phyloP scores from a whole-genome alignment of 257 asterid genomes.

The Solanum clarkiae region DNA sequence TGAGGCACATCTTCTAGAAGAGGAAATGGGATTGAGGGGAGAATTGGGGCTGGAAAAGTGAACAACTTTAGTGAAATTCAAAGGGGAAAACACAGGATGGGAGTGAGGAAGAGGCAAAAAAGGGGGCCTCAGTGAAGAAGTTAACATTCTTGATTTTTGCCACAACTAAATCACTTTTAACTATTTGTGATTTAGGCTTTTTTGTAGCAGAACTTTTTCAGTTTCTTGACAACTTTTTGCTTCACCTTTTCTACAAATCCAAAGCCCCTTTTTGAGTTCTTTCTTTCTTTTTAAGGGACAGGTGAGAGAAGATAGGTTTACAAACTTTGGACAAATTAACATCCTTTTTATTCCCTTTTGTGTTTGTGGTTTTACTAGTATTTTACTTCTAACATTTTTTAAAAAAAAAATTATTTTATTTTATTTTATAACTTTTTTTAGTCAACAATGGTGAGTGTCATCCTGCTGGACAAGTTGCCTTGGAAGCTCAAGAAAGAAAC shows the following conservation, averaged over 20 bases:
- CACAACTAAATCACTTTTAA: not conserved
- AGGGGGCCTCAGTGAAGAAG: conserved; percentile 21
- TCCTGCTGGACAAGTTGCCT: not conserved
- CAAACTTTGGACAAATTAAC: conserved; percentile 6
- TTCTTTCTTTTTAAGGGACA: not conserved
- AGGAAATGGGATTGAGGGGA: conserved; percentile 2
- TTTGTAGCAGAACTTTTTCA: not conserved
- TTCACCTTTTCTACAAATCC: not conserved
- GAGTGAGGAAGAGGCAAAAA: conserved; percentile 19
- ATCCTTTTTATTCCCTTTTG: not conserved
- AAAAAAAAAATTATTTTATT: too few species aligned
- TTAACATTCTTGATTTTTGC: conserved; percentile 15
- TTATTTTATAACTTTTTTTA: not conserved
- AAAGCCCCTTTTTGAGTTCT: not conserved
- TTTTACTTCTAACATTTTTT: not conserved
- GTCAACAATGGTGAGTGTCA: not conserved
- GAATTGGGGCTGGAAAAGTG: not conserved
- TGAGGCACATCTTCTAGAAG: conserved; percentile 17
- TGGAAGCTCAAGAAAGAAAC: not conserved
- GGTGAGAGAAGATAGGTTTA: not conserved
- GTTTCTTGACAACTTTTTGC: not conserved
- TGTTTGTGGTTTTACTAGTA: not conserved
- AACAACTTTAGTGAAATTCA: not conserved
- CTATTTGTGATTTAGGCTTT: not conserved
- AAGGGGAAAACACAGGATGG: conserved; percentile 14